phyloP scores from a whole-genome alignment of 768 basidiomycete genomes.

The Lentinula aciculospora region DNA sequence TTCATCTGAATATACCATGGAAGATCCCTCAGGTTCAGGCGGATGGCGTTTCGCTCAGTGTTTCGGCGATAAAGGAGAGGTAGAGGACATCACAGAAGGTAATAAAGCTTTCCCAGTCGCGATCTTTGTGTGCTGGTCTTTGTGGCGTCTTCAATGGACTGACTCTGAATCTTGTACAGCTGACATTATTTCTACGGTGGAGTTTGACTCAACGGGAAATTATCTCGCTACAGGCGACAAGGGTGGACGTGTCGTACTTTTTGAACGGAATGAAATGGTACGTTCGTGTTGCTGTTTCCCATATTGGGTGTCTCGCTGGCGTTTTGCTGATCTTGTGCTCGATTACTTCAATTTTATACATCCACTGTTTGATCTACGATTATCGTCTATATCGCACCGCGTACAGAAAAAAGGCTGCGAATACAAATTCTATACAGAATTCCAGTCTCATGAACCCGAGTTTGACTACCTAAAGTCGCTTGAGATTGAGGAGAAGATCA shows the following conservation, averaged over 20 bases:
- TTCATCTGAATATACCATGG: slow-evolving; percentile 31
- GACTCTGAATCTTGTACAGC: slow-evolving; percentile 45
- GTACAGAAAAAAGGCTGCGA: slow-evolving; percentile 97
- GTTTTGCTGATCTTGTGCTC: slow-evolving; percentile 25
- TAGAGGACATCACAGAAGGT: slow-evolving; percentile 99
- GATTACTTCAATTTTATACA: slow-evolving; percentile 17
- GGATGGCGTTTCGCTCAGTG: slow-evolving; percentile 99
- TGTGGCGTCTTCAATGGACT: slow-evolving; percentile 9
- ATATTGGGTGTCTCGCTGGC: slow-evolving; percentile 10
- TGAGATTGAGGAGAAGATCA: slow-evolving; percentile 99
- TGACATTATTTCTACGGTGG: slow-evolving; percentile 99
- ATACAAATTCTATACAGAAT: slow-evolving; percentile 99
- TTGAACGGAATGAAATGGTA: slow-evolving; percentile 97
- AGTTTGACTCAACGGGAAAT: slow-evolving; percentile 99
- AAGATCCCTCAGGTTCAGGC: slow-evolving; percentile 80
- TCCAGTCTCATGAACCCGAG: slow-evolving; percentile 99
- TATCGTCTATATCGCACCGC: slow-evolving; percentile 8
- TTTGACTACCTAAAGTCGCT: slow-evolving; percentile 99
- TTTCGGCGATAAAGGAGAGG: slow-evolving; percentile 99
- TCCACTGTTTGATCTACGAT: slow-evolving; percentile 12
- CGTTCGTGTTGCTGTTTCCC: slow-evolving; percentile 24
- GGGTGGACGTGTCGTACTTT: slow-evolving; percentile 96
- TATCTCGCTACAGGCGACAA: slow-evolving; percentile 99
- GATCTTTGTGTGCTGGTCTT: not conserved
- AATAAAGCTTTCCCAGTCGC: slow-evolving; percentile 14